Evolutionary conservation across 1,139 yeast genomes (phyloP).

Genomic region (Lizanozyma gosingica): DNA sequence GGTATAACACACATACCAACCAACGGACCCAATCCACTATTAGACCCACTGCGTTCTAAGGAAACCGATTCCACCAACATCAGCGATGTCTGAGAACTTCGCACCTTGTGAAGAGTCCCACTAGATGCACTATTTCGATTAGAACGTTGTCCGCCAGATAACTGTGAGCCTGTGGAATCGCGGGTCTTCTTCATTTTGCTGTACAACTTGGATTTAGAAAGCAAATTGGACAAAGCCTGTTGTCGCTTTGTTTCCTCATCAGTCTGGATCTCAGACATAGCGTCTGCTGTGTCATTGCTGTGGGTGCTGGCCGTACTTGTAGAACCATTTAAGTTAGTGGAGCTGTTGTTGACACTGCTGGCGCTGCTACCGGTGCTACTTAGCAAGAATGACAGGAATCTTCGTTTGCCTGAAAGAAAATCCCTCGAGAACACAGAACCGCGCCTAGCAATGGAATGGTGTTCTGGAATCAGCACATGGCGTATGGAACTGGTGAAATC

Average conservation of each 20-base stretch:
- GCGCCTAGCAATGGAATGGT: background rate
- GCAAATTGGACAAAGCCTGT: slow-evolving; percentile 21
- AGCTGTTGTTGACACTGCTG: background rate
- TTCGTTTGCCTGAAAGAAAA: background rate
- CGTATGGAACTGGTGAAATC: background rate
- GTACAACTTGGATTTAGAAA: slow-evolving; percentile 30
- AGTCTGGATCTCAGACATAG: no score
- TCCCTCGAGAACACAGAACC: background rate
- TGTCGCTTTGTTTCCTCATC: slow-evolving; percentile 18
- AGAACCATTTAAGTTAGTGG: no score
- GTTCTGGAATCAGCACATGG: background rate
- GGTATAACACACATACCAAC: slow-evolving; percentile 3
- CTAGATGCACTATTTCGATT: slow-evolving; percentile 19
- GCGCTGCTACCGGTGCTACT: background rate
- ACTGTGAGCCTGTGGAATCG: slow-evolving; percentile 22
- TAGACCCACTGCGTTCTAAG: background rate
- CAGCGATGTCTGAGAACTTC: slow-evolving; percentile 11
- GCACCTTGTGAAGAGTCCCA: slow-evolving; percentile 13
- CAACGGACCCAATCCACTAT: no score
- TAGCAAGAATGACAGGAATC: background rate
- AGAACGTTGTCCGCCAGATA: slow-evolving; percentile 12
- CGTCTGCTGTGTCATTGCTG: no score
- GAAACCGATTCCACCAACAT: slow-evolving; percentile 5
- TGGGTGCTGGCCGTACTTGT: no score
- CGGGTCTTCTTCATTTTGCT: slow-evolving; percentile 30